Conservation (phyloP, 352 stramenopile species). For the Phytophthora vignae region DNA sequence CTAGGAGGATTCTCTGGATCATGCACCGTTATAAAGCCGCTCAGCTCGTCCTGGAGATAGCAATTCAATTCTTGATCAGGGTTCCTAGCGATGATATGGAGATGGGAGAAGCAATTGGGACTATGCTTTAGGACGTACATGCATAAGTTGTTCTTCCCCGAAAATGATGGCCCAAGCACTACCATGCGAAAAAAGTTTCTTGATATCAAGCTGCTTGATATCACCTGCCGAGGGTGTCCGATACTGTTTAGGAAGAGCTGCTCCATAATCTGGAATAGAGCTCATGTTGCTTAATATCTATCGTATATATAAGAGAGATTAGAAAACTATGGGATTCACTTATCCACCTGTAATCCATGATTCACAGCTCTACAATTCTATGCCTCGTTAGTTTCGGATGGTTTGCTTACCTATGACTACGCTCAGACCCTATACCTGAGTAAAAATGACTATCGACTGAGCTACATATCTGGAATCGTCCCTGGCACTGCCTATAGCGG, state of each 20-base stretch:
- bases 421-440: conserved; percentile 4
- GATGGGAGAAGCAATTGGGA: not conserved
- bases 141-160: not conserved
- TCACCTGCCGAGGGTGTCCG: not conserved
- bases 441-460: not conserved
- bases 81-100: conserved; percentile 3
- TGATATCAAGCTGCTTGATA: conserved; percentile 4
- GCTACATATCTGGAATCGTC: too few relatives aligned
- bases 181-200: conserved; percentile 4
- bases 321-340: conserved; percentile 6
- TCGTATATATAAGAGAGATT: conserved; percentile 7
- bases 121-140: conserved; percentile 6
- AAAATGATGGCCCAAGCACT: not conserved
- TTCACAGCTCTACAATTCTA: conserved; percentile 26
- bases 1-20: not conserved
- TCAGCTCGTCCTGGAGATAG: conserved; percentile 1
- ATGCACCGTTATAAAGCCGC: not conserved
- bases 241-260: too few relatives aligned
- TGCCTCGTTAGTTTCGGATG: conserved; percentile 7
- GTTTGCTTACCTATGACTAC: conserved; percentile 13
- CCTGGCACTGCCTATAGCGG: too few relatives aligned
- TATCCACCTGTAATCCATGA: conserved; percentile 16
- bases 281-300: conserved; percentile 7
- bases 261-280: too few relatives aligned
- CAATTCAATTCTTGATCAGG: conserved; percentile 2